Conservation (phyloP, 257 asterid species). For the Rehmannia glutinosa region DNA sequence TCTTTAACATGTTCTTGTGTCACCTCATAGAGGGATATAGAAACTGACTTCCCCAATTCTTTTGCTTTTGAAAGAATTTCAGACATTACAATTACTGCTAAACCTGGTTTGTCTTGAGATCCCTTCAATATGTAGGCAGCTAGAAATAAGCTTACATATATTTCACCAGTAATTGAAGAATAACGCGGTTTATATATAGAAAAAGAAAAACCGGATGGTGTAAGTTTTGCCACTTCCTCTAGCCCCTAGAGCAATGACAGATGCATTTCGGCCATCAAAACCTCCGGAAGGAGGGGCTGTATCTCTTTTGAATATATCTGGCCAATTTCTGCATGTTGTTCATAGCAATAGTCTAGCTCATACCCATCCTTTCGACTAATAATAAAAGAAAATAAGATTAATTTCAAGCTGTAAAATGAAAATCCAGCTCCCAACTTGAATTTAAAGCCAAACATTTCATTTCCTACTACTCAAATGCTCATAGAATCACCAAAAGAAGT, state of each 20-base stretch:
- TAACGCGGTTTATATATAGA: background rate
- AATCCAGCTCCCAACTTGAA: conserved; percentile 2
- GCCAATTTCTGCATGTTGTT: conserved; percentile 40
- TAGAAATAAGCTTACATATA: background rate
- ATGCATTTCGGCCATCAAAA: conserved; percentile 55
- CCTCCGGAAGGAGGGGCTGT: conserved; percentile 45
- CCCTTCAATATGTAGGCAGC: conserved; percentile 51
- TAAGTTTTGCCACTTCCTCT: conserved; percentile 84
- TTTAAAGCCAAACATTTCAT: background rate
- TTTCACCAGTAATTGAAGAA: background rate
- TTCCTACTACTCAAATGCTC: background rate
- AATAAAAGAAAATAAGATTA: conserved; percentile 1
- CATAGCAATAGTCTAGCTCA: conserved; percentile 65
- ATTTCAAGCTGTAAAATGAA: background rate
- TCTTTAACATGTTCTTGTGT: conserved; percentile 63
- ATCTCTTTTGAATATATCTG: conserved; percentile 60
- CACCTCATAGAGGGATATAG: conserved; percentile 60
- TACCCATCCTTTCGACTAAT: conserved; percentile 48
- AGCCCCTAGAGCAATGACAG: conserved; percentile 79
- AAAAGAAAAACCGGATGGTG: conserved; percentile 49
- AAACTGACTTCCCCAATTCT: conserved; percentile 40
- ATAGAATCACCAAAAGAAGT: too few relatives aligned
- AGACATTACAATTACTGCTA: conserved; percentile 57
- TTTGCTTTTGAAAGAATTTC: conserved; percentile 57
- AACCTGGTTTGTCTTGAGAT: conserved; percentile 56